Base-by-base conservation (phyloP, 768 basidiomycete genomes). In the Leccinellum rugosiceps region DNA sequence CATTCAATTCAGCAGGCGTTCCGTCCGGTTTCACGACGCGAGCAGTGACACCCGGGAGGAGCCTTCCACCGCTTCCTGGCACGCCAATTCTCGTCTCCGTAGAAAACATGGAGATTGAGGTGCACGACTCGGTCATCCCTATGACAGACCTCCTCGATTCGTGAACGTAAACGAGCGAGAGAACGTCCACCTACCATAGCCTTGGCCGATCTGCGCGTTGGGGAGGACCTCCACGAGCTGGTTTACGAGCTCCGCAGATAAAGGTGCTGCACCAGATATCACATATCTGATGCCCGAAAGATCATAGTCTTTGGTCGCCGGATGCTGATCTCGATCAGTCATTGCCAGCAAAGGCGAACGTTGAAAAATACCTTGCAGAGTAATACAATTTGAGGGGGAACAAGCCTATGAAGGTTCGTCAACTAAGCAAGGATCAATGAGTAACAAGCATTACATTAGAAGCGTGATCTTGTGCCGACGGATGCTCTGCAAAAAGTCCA, bases 81-180 rank as follows among this genome's bases (percentile, higher is more conserved):
- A 76, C 71, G 6, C 83, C 84, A 21, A 81, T 68, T 56, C 78
- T 81, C 31, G 72, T 64, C 4, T 76, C 74, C 6, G 80, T 72
- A 15, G 81, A 71, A 68, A 79, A 81, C 73, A 83, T 78, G 14
- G 77, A 68, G 7, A 80, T 75, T 8, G 80, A 76, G 0, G 84
- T 83, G 55, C 78, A 77, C 0, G 82, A 77, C 65, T 90, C 88
- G 0, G 88, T 89, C 81, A 86, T 80, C 5, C 87, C 86, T 88
- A 25, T 21, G 26, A 48, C 15, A 47, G 25, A 25, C 25, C 21
- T 11, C 25, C 31, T 46, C 46, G 57, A 35, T 17, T 31, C 19
- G 10, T 41, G 28, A 31, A 13, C 10, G 25, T n/a, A 30, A 15
- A 21, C 28, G 4, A 23, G 13, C 5, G 51, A 41, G 14, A 26